Evolutionary conservation across 2,329 filamentous ascomycete genomes (phyloP).

Genomic region (Colletotrichum destructivum): DNA sequence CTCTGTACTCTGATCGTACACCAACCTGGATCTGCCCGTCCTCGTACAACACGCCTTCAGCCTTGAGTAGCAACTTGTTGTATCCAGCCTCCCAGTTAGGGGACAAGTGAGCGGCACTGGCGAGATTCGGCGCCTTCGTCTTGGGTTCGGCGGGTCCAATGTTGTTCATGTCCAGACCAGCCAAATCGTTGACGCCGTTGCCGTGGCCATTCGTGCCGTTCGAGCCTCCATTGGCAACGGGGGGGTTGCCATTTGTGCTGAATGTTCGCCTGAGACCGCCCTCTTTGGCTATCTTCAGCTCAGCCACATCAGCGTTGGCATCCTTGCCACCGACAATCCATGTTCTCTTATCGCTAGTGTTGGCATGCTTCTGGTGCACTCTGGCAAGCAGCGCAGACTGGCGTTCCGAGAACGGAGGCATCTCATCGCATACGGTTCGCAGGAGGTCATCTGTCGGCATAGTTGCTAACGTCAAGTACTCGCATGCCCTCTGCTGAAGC

Average conservation of each 20-base stretch:
- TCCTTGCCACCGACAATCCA: constrained; percentile 99
- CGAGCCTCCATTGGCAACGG: constrained; percentile 56
- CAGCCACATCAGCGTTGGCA: constrained; percentile 85
- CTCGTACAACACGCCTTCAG: constrained; percentile 94
- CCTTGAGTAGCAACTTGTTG: constrained; percentile 82
- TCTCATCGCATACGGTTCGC: constrained; percentile 95
- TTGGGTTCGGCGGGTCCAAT: constrained; percentile 71
- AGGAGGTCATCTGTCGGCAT: constrained; percentile 92
- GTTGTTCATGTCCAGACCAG: constrained; percentile 84
- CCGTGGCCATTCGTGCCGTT: constrained; percentile 68
- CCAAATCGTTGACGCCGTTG: constrained; percentile 76
- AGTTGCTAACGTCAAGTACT: constrained; percentile 89
- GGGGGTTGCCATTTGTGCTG: constrained; percentile 69
- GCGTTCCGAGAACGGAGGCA: constrained; percentile 97
- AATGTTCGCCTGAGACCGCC: constrained; percentile 90
- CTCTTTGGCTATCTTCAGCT: constrained; percentile 85
- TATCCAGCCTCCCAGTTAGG: constrained; percentile 96
- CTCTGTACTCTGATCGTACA: constrained; percentile 92
- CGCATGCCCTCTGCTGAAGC: constrained; percentile 94
- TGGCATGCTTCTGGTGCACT: constrained; percentile 93
- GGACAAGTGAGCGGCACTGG: constrained; percentile 91
- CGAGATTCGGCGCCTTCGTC: constrained; percentile 84
- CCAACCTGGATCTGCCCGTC: constrained; percentile 95
- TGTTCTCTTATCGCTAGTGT: constrained; percentile 93
- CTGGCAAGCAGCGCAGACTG: constrained; percentile 92